A percentile compares a stretch with the other conserved stretches of the same genome.
Evolutionary conservation across 768 basidiomycete species (phyloP).

Genomic region (Lentinula sp.): DNA sequence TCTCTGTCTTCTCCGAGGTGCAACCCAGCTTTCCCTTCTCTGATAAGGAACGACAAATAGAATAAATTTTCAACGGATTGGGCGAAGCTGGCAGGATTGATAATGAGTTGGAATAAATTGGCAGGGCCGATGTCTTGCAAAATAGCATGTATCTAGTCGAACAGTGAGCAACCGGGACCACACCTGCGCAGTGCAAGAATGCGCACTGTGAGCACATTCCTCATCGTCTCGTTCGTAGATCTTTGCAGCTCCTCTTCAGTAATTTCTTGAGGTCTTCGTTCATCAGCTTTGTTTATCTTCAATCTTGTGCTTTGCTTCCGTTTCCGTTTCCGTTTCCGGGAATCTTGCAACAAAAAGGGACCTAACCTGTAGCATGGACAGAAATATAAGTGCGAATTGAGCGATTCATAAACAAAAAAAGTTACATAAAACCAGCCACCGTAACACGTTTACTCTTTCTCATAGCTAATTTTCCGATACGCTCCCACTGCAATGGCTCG

Average conservation of each 20-base stretch:
- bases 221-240: constrained; percentile 84
- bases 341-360: constrained; percentile 83
- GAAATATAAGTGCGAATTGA: constrained; percentile 7
- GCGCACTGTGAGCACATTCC: constrained; percentile 71
- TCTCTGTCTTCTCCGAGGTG: constrained; percentile 63
- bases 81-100: constrained; percentile 86
- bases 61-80: constrained; percentile 98
- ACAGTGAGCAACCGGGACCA: neutral
- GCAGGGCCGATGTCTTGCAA: constrained; percentile 43
- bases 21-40: constrained; percentile 74
- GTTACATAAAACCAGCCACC: constrained; percentile 84
- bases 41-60: constrained; percentile 87
- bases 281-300: constrained; percentile 66
- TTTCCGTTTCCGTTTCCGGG: constrained; percentile 36
- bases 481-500: constrained; percentile 68
- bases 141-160: constrained; percentile 42
- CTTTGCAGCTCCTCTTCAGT: constrained; percentile 76
- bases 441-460: constrained; percentile 76
- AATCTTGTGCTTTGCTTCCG: constrained; percentile 51
- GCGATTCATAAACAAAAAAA: neutral
- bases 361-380: constrained; percentile 69
- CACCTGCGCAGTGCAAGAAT: neutral
- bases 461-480: constrained; percentile 80
- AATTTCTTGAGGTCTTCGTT: constrained; percentile 71
- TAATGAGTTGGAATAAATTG: constrained; percentile 81